A percentile compares a stretch with the other conserved stretches of the same genome.
Evolutionary conservation across 176 grass and related monocot genomes (phyloP).

Genomic region (Ampelocalamus luodianensis): DNA sequence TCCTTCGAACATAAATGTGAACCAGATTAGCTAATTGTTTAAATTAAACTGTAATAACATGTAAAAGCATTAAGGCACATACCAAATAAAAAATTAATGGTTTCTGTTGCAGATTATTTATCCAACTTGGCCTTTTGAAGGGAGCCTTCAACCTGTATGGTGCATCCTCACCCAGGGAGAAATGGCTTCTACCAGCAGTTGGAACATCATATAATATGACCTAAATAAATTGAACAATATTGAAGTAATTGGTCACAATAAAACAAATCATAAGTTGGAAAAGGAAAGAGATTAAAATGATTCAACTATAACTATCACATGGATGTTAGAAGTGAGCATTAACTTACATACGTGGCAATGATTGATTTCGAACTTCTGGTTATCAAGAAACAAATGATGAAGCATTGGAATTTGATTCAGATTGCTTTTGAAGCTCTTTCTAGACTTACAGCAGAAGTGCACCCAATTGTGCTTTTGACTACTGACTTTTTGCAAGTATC

Average conservation of each 20-base stretch:
- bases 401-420: slow-evolving; percentile 55
- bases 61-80: slow-evolving; percentile 32
- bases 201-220: slow-evolving; percentile 83
- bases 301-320: slow-evolving; percentile 8
- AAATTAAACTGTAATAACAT: slow-evolving; percentile 33
- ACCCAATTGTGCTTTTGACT: slow-evolving; percentile 69
- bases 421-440: slow-evolving; percentile 45
- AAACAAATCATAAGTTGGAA: not conserved
- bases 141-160: slow-evolving; percentile 38
- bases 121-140: slow-evolving; percentile 73
- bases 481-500: slow-evolving; percentile 59
- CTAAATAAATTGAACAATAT: slow-evolving; percentile 58
- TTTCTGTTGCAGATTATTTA: slow-evolving; percentile 68
- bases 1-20: slow-evolving; percentile 53
- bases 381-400: slow-evolving; percentile 62
- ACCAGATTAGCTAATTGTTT: slow-evolving; percentile 33
- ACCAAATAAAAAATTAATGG: slow-evolving; percentile 73
- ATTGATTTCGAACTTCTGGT: slow-evolving; percentile 48
- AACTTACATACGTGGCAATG: slow-evolving; percentile 99
- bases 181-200: slow-evolving; percentile 73
- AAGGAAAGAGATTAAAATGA: slow-evolving; percentile 14
- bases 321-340: slow-evolving; percentile 38
- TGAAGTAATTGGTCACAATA: slow-evolving; percentile 34
- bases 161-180: slow-evolving; percentile 58
- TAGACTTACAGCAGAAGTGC: slow-evolving; percentile 47